Evolutionary conservation across 768 basidiomycete species (phyloP), one percentile per base, ranked within the genome.

Genomic region (Tricholoma matsutake): DNA sequence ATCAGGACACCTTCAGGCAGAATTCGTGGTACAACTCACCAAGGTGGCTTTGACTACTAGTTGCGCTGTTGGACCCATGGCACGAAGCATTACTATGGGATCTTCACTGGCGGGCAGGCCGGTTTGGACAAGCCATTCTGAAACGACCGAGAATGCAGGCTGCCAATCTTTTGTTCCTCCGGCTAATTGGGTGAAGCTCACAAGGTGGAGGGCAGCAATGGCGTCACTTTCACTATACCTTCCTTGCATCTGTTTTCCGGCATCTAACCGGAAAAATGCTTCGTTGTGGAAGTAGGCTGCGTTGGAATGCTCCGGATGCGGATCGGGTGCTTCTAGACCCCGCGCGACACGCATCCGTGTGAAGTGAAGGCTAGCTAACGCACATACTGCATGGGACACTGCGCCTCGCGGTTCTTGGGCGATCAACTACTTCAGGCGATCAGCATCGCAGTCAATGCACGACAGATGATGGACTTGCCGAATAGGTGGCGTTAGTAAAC

Each of bases 121-220:
- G 3, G 83, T 87, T 69, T 87, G 83, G 51, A 75, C 77, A 51
- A 93, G 76, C 92, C 92, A 94, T 61, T 92, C 89, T 65, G 83
- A 83, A 51, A 91, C 86, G 20, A 92, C 80, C 39, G 81, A 78
- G 67, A 94, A 84, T 63, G 88, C 84, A 6, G 78, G 75, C 61
- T 82, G 82, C 92, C 92, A 94, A 65, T 87, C 84, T 16, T 80
- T 82, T 56, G 77, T 74, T 35, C 89, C 86, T 57, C 88, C 88
- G 2, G 85, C 86, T 69, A 92, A 75, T 61, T 89, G 78, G 47
- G 87, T 88, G 72, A 86, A 91, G 67, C 81, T 84, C 61, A 92
- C 80, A 63, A 94, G 82, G 71, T 91, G 90, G 45, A 92, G 69
- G 4, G 92, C 90, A 4, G 92, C 91, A 64, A 88, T 80, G 9